Conservation (phyloP, 768 basidiomycete species). For the Mycena vulgaris region DNA sequence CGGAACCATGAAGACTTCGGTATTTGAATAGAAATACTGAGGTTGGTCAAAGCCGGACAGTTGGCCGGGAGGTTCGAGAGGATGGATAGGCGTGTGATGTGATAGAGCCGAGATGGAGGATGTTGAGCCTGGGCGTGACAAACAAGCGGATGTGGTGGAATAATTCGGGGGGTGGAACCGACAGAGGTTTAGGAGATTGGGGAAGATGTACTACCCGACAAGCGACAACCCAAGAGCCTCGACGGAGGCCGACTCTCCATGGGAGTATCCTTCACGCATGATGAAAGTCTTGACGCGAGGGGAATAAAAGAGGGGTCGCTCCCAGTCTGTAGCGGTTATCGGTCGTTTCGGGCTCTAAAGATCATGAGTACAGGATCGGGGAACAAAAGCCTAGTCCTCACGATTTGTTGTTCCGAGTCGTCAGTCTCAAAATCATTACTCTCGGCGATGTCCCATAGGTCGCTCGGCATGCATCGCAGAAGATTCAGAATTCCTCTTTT, state of each 20-base stretch:
- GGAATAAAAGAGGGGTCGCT: not conserved
- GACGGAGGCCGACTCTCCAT: not conserved
- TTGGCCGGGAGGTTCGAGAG: not conserved
- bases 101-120: not conserved
- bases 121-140: not conserved
- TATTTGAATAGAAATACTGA: not conserved
- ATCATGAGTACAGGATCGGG: too few species aligned
- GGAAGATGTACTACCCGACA: not conserved
- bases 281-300: not conserved
- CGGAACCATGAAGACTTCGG: not conserved
- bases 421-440: too few species aligned
- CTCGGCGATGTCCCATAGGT: not conserved
- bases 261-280: too few species aligned
- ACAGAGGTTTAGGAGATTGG: conserved; percentile 1
- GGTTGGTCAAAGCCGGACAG: not conserved
- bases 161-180: not conserved
- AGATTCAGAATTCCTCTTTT: not conserved
- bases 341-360: not conserved
- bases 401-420: too few species aligned
- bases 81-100: not conserved
- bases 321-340: not conserved
- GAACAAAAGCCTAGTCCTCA: not conserved
- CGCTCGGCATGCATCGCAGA: not conserved
- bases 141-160: conserved; percentile 6
- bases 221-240: not conserved